Evolutionary conservation across 2,329 filamentous ascomycete species (phyloP).

Genomic region (Sporothrix protearum): DNA sequence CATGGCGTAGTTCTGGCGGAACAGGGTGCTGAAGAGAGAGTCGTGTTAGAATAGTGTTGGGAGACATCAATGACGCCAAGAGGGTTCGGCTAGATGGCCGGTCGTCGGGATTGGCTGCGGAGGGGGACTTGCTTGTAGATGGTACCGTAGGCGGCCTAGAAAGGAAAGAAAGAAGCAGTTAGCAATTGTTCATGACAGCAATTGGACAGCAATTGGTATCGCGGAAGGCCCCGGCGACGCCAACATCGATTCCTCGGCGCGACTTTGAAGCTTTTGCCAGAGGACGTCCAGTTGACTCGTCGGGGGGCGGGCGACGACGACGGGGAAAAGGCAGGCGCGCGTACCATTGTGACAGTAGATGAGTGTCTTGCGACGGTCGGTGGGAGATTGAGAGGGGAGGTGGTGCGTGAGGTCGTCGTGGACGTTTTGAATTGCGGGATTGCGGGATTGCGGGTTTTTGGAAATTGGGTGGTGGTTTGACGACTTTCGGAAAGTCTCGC

Average conservation of each 20-base stretch:
- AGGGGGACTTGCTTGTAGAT: conserved; percentile 57
- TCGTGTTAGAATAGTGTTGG: conserved; percentile 17
- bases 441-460: conserved; percentile 27
- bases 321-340: conserved; percentile 1
- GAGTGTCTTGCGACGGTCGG: conserved; percentile 13
- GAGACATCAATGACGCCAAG: not conserved
- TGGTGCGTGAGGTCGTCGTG: conserved; percentile 8
- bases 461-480: conserved; percentile 27
- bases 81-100: not conserved
- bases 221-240: conserved; percentile 19
- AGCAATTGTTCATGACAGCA: conserved; percentile 27
- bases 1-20: conserved; percentile 86
- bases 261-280: not conserved
- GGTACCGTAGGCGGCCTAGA: conserved; percentile 41
- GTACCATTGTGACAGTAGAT: conserved; percentile 26
- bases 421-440: not conserved
- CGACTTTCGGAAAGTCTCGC: conserved; percentile 31
- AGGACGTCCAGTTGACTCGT: conserved; percentile 11
- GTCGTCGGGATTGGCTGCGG: not conserved
- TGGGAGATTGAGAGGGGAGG: not conserved
- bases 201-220: not conserved
- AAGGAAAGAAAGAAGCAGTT: conserved; percentile 34
- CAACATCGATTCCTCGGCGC: conserved; percentile 10
- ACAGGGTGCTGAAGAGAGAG: conserved; percentile 61
- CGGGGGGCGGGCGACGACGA: conserved; percentile 1